Base-by-base conservation (phyloP, 208 protist genomes). In the Trichomonas vaginalis region DNA sequence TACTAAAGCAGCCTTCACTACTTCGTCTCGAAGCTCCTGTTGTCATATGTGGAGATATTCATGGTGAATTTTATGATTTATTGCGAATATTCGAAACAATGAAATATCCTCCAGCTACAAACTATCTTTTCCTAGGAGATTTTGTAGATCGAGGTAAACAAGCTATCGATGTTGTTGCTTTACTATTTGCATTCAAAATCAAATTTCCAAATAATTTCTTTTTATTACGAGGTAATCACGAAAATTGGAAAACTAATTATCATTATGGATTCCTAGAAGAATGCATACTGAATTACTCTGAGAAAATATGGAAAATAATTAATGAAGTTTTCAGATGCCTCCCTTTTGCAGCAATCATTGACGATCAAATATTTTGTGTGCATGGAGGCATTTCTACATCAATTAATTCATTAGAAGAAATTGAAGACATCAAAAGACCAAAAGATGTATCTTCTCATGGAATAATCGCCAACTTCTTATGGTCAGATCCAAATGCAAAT, bases 71-170 rank as follows among this genome's bases (percentile, higher is more conserved):
- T 97, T 99, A 98, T 96, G 99, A 99, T 97, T 98, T 99, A 70
- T 98, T 99, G 39, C 97, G 99, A 40, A 97, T 99, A 4, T 99
- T 99, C 96, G 99, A 99, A 96, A 99, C 99, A 96, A 6, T 0
- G 1, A 15, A 37, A 56, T 99, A 99, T 96, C 99, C 99, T 27
- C 99, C 99, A 42, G 98, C 99, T 23, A 97, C 98, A 0, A 99
- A 99, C 96, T 99, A 99, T 96, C 97, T 99, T 32, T 99, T 99
- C 97, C 98, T 99, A 10, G 99, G 96, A 2, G 97, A 99, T 96
- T 99, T 99, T 97, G 99, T 99, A 86, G 99, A 99, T 96, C 98
- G 99, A 97, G 99, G 99, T 49, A 99, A 99, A 96, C 98, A 99
- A 95, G 97, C 97, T 3, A 97, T 99, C 6, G 99, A 99, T 97